Evolutionary conservation across 306 rosid genomes (phyloP).

Genomic region (Citrullus colocynthis): DNA sequence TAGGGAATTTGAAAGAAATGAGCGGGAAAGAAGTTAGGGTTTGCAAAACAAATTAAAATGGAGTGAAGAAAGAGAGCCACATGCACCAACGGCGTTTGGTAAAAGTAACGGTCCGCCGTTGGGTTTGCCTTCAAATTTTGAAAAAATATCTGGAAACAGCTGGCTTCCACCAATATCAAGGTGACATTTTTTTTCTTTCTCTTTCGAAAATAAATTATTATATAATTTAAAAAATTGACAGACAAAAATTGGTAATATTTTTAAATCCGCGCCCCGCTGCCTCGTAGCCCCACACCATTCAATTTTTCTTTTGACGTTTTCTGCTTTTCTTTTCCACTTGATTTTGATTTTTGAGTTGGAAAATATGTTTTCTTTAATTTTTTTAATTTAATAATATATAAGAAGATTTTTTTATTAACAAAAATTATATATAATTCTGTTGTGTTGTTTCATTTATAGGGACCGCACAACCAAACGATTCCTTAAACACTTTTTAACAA

Average conservation of each 20-base stretch:
- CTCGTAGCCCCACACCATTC: constrained; percentile 9
- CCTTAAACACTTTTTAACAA: not conserved
- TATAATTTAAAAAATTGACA: not conserved
- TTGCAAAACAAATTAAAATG: not conserved
- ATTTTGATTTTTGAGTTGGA: not conserved
- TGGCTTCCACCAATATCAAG: not conserved
- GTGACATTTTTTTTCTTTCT: not conserved
- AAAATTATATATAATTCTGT: not conserved
- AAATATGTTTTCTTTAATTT: not conserved
- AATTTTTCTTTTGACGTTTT: constrained; percentile 1
- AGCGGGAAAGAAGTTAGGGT: constrained; percentile 8
- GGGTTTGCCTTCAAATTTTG: constrained; percentile 3
- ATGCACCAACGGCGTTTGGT: constrained; percentile 5
- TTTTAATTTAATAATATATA: not conserved
- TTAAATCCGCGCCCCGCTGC: constrained; percentile 5
- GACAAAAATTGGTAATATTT: not conserved
- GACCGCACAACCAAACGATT: not conserved
- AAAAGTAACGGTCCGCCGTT: constrained; percentile 8
- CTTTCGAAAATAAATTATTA: not conserved
- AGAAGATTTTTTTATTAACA: not conserved
- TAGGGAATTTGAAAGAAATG: not conserved
- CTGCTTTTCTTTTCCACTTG: not conserved
- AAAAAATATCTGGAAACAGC: constrained; percentile 10
- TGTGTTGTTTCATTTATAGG: not conserved
- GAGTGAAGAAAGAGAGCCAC: not conserved